A percentile compares a stretch with the other conserved stretches of the same genome.
Conservation (phyloP, 2,329 filamentous ascomycete species). For the Hymenotorrendiella dingleyae region DNA sequence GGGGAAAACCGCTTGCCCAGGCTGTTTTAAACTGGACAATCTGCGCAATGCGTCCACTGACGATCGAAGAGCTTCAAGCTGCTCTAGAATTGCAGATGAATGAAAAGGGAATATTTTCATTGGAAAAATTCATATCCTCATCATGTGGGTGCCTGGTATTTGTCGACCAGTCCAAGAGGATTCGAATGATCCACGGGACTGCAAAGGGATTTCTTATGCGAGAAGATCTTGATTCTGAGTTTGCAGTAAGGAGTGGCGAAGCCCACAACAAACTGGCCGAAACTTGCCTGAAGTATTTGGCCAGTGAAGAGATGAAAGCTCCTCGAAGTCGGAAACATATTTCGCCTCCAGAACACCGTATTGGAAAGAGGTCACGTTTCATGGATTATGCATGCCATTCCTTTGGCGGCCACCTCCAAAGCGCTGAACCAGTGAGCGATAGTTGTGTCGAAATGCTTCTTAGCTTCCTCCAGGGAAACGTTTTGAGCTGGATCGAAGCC, state of each 20-base stretch:
- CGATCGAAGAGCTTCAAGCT: conserved; percentile 24
- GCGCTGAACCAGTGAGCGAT: no score
- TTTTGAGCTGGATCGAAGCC: background rate
- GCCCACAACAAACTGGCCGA: conserved; percentile 24
- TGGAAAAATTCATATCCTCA: conserved; percentile 3
- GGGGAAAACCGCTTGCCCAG: background rate
- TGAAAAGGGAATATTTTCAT: conserved; percentile 19
- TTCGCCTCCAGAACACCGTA: background rate
- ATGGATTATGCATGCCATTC: background rate
- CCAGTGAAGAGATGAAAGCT: background rate
- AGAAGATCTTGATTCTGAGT: conserved; percentile 12
- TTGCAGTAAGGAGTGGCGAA: conserved; percentile 17
- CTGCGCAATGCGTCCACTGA: background rate
- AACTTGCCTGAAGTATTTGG: conserved; percentile 25
- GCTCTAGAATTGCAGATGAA: conserved; percentile 29
- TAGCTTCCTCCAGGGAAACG: background rate
- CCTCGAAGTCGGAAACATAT: background rate
- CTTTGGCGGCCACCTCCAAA: background rate
- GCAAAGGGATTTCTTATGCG: conserved; percentile 21
- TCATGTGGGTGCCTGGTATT: conserved; percentile 30
- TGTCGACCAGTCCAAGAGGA: conserved; percentile 18
- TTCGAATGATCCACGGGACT: conserved; percentile 34
- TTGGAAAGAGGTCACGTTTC: background rate
- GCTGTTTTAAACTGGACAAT: background rate
- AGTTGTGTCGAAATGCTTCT: background rate